Evolutionary conservation across 352 stramenopile genomes (phyloP), one percentile per base, ranked within the genome.

Genomic region (Phytopythium montanum): DNA sequence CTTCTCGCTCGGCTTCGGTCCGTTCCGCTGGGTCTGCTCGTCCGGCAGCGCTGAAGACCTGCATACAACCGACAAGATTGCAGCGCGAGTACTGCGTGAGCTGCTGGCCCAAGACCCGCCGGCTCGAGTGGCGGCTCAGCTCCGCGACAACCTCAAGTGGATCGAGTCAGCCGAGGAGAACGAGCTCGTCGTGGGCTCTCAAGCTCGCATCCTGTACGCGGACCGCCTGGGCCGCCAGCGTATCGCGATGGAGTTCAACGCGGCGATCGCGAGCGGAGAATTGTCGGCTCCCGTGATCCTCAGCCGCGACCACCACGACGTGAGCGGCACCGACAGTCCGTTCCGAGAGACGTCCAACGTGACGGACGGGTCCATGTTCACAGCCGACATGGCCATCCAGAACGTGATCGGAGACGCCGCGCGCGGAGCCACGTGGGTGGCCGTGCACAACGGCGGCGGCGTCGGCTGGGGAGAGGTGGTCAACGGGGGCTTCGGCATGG

Each of bases 331-430:
- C 23, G 88, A 96, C 73, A 90, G 73, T 13, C 88, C 88, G 44
- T 96, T 91, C 83, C 81, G 88, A 45, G 88, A 96, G 73, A 96
- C 88, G 2, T 92, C 81, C 31, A 96, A 96, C 70, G 83, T 96
- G 36, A 76, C 81, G 52, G 88, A 96, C 51, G 87, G 87, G 36
- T 94, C 81, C 29, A 85, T 79, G 41, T 96, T 94, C 70, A 90
- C 75, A 38, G 88, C 88, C 21, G 88, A 96, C 58, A 96, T 96
- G 88, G 85, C 88, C 3, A 86, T 96, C 59, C 88, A 96, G 61
- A 96, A 96, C 68, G 84, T 89, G 33, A 85, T 96, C 28, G 88
- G 88, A 9, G 87, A 96, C 64, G 82, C 85, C 19, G 79, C 87
- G 28, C 83, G 88, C 48, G 88, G 88, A 10, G 85, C 86, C 44